These are phyloP conservation scores for Sporothrix schenckii DNA, from an alignment of 2,329 filamentous ascomycete species.

Conservation along the genomic window DNA sequence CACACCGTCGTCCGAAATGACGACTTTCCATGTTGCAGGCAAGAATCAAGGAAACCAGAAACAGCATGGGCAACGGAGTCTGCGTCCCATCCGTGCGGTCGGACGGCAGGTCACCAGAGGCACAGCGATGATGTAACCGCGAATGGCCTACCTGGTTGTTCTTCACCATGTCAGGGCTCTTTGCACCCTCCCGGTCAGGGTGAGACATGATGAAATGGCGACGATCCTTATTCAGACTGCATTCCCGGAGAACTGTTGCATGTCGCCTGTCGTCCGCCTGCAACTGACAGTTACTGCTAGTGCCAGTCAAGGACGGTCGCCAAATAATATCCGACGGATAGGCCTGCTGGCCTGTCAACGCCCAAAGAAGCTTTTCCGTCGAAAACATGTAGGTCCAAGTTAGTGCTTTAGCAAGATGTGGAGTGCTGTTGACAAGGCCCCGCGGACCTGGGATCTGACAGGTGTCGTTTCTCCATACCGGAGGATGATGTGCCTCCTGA, in stretches of 20 bases:
- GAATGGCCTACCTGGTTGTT: not conserved
- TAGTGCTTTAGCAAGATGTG: not conserved
- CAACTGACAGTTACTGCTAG: not conserved
- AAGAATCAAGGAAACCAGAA: slow-evolving; percentile 16
- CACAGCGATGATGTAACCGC: not conserved
- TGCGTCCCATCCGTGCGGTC: slow-evolving; percentile 1
- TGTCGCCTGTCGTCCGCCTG: too few relatives aligned
- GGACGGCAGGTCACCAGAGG: not conserved
- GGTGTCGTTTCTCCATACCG: not conserved
- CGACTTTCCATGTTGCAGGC: slow-evolving; percentile 19
- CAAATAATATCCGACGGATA: not conserved
- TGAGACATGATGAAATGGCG: slow-evolving; percentile 24
- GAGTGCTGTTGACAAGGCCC: slow-evolving; percentile 10
- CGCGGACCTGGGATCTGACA: slow-evolving; percentile 10
- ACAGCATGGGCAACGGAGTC: not conserved
- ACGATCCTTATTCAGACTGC: slow-evolving; percentile 23
- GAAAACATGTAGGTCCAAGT: not conserved
- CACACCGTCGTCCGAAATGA: slow-evolving; percentile 6
- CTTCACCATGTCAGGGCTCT: not conserved
- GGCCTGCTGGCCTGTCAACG: not conserved
- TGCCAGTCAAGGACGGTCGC: not conserved
- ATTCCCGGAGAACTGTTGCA: slow-evolving; percentile 8
- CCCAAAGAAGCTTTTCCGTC: slow-evolving; percentile 13
- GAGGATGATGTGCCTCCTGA: slow-evolving; percentile 5
- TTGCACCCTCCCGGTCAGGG: not conserved